Evolutionary conservation across 2,329 filamentous ascomycete species (phyloP), one percentile per base, ranked within the genome.

Genomic region (Apiospora aurea): DNA sequence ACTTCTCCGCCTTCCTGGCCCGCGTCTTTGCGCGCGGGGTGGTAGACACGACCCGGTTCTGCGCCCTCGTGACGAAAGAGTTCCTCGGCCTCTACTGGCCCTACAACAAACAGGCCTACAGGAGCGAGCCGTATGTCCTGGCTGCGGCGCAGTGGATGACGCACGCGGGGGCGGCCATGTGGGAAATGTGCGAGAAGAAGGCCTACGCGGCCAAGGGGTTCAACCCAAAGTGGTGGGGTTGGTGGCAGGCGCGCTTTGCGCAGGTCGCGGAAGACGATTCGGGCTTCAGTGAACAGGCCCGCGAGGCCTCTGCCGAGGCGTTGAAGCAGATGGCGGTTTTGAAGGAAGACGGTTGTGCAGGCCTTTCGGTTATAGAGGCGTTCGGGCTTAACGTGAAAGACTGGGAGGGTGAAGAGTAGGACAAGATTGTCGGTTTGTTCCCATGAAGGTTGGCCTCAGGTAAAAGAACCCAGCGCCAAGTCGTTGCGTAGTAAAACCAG

Each of bases 151-250:
- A 67, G 64, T 44, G 34, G 64, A 67, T 67, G 64, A 4, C 13
- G 16, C 38, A 67, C 16, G 34, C 38, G 10, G 64, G 38, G 21
- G 64, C 64, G 2, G 64, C 38, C 64, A 4, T 44, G 64, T 67
- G 64, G 64, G 64, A 67, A 16, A 26, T 67, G 64, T 67, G 64
- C 34, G 64, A 67, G 38, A 67, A 44, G 64, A 44, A 67, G 43
- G 64, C 64, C 4, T 67, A 67, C 38, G 64, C 64, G 4, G 64
- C 21, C 64, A 67, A 18, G 38, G 64, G 38, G 21, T 44, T 67
- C 34, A 67, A 67, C 14, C 2, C 6, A 5, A 43, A 43, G 18
- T 66, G 61, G 61, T 66, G 61, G 61, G 34, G 14, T n/a, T 34
- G 61, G 61, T 66, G 61, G 61, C 34, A 41, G 61, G 34, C 61